phyloP scores from a whole-genome alignment of 192 early-diverging fungal genomes.

The Geranomyces variabilis region DNA sequence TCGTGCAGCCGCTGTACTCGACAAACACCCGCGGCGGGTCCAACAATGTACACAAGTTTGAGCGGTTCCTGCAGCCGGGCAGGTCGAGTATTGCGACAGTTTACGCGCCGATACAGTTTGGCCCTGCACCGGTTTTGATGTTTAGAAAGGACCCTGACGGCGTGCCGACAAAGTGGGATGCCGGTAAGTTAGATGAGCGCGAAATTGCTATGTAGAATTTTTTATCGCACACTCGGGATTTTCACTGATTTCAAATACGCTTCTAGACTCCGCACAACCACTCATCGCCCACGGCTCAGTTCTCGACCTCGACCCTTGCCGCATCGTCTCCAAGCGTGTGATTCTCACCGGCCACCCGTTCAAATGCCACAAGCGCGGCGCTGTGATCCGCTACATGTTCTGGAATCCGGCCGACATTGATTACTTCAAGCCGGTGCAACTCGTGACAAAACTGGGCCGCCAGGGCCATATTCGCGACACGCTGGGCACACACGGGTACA shows the following conservation, averaged over 20 bases:
- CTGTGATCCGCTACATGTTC: conserved; percentile 97
- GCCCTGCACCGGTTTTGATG: conserved; percentile 79
- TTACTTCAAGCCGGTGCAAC: conserved; percentile 96
- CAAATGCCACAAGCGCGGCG: conserved; percentile 90
- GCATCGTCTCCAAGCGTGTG: conserved; percentile 94
- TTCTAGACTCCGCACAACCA: neutral
- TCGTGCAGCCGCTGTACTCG: conserved; percentile 86
- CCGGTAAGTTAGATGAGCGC: conserved; percentile 15
- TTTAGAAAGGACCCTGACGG: conserved; percentile 60
- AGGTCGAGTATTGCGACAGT: conserved; percentile 78
- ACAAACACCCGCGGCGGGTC: conserved; percentile 77
- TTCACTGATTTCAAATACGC: neutral
- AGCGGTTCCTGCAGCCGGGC: conserved; percentile 84
- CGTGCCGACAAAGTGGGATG: conserved; percentile 5
- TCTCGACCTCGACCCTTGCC: conserved; percentile 70
- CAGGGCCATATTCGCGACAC: conserved; percentile 91
- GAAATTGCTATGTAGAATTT: too few relatives aligned
- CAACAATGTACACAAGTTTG: conserved; percentile 95
- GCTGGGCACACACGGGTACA: conserved; percentile 96
- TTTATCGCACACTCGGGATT: neutral
- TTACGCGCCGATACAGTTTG: conserved; percentile 91
- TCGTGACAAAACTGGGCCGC: conserved; percentile 88
- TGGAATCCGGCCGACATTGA: conserved; percentile 89
- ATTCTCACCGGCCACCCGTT: conserved; percentile 93
- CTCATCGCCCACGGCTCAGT: conserved; percentile 83